phyloP scores from a whole-genome alignment of 73 alveolate genomes.

The Paramecium caudatum region DNA sequence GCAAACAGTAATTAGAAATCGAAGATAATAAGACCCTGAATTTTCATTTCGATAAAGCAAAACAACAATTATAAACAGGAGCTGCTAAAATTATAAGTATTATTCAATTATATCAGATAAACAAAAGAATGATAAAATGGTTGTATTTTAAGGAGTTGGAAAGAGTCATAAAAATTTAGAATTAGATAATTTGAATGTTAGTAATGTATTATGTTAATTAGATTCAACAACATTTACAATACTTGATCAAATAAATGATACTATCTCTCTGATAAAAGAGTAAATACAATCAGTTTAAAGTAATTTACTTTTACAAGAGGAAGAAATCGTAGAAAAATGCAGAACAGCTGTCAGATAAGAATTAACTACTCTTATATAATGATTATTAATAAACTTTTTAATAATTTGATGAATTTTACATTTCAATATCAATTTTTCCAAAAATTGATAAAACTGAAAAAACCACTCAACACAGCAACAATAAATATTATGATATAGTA shows the following conservation, averaged over 20 bases:
- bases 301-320: slow-evolving; percentile 52
- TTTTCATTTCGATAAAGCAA: background rate
- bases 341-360: slow-evolving; percentile 76
- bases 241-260: slow-evolving; percentile 69
- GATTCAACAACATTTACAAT: slow-evolving; percentile 74
- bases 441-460: no score
- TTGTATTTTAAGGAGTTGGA: slow-evolving; percentile 46
- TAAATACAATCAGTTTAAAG: slow-evolving; percentile 38
- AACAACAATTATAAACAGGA: slow-evolving; percentile 34
- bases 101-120: background rate
- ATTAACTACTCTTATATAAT: slow-evolving; percentile 60
- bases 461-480: no score
- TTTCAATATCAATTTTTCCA: no score
- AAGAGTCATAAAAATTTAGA: slow-evolving; percentile 58
- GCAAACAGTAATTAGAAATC: background rate
- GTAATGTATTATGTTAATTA: background rate
- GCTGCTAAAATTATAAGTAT: slow-evolving; percentile 10
- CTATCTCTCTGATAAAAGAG: slow-evolving; percentile 34
- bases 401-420: no score
- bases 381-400: no score
- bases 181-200: slow-evolving; percentile 69
- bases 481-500: no score
- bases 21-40: background rate
- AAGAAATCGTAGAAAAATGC: slow-evolving; percentile 71
- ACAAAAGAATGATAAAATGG: slow-evolving; percentile 61